Base-by-base conservation (phyloP, 139 green algal species). In the Pseudopediastrum boryanum region DNA sequence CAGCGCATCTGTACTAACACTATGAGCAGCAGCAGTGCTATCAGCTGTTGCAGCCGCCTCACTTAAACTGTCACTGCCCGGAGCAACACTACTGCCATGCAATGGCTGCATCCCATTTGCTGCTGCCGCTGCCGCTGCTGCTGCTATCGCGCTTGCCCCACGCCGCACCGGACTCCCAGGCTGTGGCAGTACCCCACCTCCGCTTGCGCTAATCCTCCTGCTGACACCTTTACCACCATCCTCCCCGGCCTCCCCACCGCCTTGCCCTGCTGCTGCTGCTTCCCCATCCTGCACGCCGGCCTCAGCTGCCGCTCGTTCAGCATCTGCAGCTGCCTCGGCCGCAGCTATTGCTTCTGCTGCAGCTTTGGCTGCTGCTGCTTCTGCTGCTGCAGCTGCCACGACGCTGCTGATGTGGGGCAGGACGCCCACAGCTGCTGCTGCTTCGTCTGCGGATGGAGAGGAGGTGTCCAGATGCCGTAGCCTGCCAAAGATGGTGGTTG, bases 401-500 rank as follows among this genome's bases (percentile, higher is more conserved):
- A 72, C 73, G 35, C 73, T 71, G 73, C 73, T 71, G 43, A 71
- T 80, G 43, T 80, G 73, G 31, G 58, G 73, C 43, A 71, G 59
- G 42, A 71, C 73, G 2, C 59, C 73, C 12, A 31, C 44, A 35
- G 63, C 63, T 23, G 73, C 73, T 62, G 73, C 73, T 31, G 31
- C 73, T 13, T 71, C 73, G 13, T 71, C 73, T 29, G 73, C 73
- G 39, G 73, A 43, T 12, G 73, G 58, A 10, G 59, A 63, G 43
- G 59, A 31, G 6, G 73, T 59, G 43, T 71, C 42, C 6, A 71
- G 43, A 6, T 67, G 59, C 42, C 43, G 39, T 46, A 95, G 46
- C 1, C 84, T 72, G 16, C 71, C 79, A 58, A 95, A 94, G 21
- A 95, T 83, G 0, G 77, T 48, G 19, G 66, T 58, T 21, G 93